phyloP scores from a whole-genome alignment of 371 early-diverging fungal genomes.

The Dipsacomyces acuminosporus region DNA sequence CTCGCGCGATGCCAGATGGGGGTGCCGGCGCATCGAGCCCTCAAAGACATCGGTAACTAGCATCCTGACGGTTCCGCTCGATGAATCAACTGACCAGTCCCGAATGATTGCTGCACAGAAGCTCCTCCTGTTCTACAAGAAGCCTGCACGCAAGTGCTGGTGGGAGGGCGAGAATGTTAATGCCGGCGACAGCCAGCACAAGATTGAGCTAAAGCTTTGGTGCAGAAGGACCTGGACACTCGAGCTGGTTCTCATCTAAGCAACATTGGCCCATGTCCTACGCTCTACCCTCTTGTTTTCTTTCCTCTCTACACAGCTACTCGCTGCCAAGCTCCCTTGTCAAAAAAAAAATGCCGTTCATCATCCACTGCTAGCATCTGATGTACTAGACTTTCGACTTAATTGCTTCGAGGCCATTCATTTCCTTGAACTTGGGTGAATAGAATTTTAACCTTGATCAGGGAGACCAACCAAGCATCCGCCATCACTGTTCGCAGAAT shows the following conservation, averaged over 20 bases:
- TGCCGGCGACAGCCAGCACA: conserved; percentile 51
- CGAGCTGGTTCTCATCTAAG: conserved; percentile 70
- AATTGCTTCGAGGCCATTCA: too few species aligned
- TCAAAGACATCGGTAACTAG: conserved; percentile 63
- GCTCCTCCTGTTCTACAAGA: conserved; percentile 75
- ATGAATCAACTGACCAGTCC: conserved; percentile 66
- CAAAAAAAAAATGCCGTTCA: too few species aligned
- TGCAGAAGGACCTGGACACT: conserved; percentile 80
- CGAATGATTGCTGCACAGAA: conserved; percentile 78
- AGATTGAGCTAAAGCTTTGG: conserved; percentile 67
- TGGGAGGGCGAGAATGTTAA: conserved; percentile 75
- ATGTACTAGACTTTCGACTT: too few species aligned
- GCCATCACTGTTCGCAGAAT: too few species aligned
- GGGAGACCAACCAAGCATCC: too few species aligned
- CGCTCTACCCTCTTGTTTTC: too few species aligned
- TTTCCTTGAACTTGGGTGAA: too few species aligned
- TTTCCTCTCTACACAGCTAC: too few species aligned
- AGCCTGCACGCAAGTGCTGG: conserved; percentile 83
- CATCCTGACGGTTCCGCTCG: conserved; percentile 64
- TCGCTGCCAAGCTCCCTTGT: too few species aligned
- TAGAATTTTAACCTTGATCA: too few species aligned
- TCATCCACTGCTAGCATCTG: too few species aligned
- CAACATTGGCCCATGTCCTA: too few species aligned
- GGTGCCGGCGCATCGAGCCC: conserved; percentile 70
- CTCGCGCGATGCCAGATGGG: conserved; percentile 68